These are phyloP conservation scores for Cudoniella acicularis DNA, from an alignment of 495 filamentous ascomycete species.

Conservation along the genomic window DNA sequence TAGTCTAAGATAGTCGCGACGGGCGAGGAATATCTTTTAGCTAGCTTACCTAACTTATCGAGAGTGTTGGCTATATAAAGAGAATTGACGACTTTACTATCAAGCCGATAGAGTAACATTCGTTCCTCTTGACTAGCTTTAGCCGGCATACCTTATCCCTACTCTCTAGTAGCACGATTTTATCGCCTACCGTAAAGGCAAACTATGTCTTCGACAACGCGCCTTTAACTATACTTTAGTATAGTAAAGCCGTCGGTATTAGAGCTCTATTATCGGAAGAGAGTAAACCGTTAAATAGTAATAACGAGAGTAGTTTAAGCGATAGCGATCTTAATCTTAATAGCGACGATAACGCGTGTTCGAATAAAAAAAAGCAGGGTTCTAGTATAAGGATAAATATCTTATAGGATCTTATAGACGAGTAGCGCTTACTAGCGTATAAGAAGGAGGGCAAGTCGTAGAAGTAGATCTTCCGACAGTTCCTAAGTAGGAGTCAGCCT, in stretches of 20 bases:
- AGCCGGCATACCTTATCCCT: conserved; percentile 13
- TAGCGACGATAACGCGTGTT: neutral
- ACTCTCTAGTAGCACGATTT: conserved; percentile 8
- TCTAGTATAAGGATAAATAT: neutral
- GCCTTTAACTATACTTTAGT: conserved; percentile 1
- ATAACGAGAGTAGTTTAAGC: neutral
- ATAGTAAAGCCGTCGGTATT: conserved; percentile 8
- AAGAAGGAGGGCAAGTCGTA: conserved; percentile 13
- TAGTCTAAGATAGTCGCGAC: conserved; percentile 50
- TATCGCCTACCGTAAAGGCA: conserved; percentile 11
- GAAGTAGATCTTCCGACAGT: conserved; percentile 8
- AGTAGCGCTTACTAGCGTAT: conserved; percentile 11
- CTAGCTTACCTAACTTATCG: conserved; percentile 10
- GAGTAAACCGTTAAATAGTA: neutral
- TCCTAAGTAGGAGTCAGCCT: conserved; percentile 1
- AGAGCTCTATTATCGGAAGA: neutral
- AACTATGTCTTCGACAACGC: neutral
- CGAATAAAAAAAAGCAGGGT: neutral
- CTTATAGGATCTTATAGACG: conserved; percentile 1
- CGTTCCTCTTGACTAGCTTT: conserved; percentile 13
- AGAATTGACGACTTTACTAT: conserved; percentile 9
- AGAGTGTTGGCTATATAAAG: neutral
- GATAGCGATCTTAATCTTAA: neutral
- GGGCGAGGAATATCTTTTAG: conserved; percentile 35
- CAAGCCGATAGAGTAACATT: conserved; percentile 13